A percentile compares a stretch with the other conserved stretches of the same genome.
phyloP scores from a whole-genome alignment of 805 yeast genomes.

The Nakazawaea anatomiae region DNA sequence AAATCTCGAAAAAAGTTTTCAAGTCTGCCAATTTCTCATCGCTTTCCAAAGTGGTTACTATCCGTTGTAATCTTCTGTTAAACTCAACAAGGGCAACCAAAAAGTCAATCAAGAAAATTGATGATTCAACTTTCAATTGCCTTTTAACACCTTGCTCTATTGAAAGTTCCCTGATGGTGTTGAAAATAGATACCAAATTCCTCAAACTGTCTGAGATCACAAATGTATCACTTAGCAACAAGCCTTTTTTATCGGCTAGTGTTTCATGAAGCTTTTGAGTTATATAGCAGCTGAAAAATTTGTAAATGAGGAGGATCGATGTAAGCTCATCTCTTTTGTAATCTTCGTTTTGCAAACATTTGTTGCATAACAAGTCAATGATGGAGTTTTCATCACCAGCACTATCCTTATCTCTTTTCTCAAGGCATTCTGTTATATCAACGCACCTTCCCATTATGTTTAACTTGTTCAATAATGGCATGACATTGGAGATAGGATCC shows the following conservation, averaged over 20 bases:
- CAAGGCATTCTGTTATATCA: slow-evolving; percentile 19
- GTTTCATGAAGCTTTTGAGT: slow-evolving; percentile 18
- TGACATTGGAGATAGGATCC: not conserved
- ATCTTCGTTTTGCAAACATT: slow-evolving; percentile 12
- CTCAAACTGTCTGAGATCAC: not conserved
- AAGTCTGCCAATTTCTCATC: slow-evolving; percentile 27
- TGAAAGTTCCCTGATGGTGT: not conserved
- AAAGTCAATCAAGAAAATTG: slow-evolving; percentile 22
- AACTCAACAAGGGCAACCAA: slow-evolving; percentile 29
- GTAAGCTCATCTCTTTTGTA: not conserved
- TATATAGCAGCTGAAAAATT: slow-evolving; percentile 8
- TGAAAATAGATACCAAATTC: not conserved
- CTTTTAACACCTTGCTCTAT: not conserved
- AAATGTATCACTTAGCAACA: slow-evolving; percentile 1
- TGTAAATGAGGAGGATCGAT: slow-evolving; percentile 3
- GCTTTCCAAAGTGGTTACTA: slow-evolving; percentile 12
- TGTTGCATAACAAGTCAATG: slow-evolving; percentile 15
- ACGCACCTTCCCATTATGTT: slow-evolving; percentile 13
- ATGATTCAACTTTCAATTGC: slow-evolving; percentile 4
- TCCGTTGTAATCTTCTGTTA: slow-evolving; percentile 22
- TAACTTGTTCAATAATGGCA: slow-evolving; percentile 13
- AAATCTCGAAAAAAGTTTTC: slow-evolving; percentile 26
- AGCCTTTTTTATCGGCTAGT: slow-evolving; percentile 3
- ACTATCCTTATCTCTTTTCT: slow-evolving; percentile 6
- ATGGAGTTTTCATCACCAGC: not conserved